Conservation (phyloP, 2,329 filamentous ascomycete genomes). For the Fusarium pseudoanthophilum region DNA sequence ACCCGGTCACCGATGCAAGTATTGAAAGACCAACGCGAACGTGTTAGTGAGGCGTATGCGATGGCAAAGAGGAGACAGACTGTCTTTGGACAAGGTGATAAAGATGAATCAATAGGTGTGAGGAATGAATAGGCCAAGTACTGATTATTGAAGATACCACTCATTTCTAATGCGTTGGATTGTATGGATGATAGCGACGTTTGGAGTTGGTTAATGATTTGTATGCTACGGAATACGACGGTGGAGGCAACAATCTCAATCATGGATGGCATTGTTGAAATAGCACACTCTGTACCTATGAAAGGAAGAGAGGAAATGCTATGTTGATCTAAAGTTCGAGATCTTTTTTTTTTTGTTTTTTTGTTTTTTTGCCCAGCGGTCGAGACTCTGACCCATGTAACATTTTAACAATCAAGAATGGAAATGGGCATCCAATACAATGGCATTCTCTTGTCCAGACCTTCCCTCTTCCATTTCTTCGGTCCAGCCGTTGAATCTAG, state of each 20-base stretch:
- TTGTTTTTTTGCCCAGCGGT: background rate
- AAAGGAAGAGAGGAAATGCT: slow-evolving; percentile 5
- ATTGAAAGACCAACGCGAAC: slow-evolving; percentile 23
- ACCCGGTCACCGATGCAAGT: slow-evolving; percentile 26
- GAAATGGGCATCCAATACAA: background rate
- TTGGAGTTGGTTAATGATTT: background rate
- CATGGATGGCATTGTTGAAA: slow-evolving; percentile 25
- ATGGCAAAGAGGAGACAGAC: slow-evolving; percentile 22
- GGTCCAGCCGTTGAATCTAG: slow-evolving; percentile 26
- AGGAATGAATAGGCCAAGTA: background rate
- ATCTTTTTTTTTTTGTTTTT: background rate
- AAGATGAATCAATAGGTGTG: slow-evolving; percentile 6
- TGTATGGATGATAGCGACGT: background rate
- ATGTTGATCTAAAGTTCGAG: slow-evolving; percentile 13
- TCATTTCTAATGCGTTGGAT: background rate
- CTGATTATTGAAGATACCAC: background rate
- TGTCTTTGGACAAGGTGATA: slow-evolving; percentile 12
- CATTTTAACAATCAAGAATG: background rate
- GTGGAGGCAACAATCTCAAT: background rate
- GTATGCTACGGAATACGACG: background rate
- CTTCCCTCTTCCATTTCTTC: slow-evolving; percentile 10
- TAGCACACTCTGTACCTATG: background rate
- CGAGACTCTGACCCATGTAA: slow-evolving; percentile 12
- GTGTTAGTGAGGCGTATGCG: slow-evolving; percentile 19
- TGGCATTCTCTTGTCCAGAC: background rate